Percentiles rank a stretch among this genome's conserved stretches.
These are phyloP conservation scores for Verticillium isaacii DNA, from an alignment of 2,329 filamentous ascomycete genomes.

Conservation along the genomic window DNA sequence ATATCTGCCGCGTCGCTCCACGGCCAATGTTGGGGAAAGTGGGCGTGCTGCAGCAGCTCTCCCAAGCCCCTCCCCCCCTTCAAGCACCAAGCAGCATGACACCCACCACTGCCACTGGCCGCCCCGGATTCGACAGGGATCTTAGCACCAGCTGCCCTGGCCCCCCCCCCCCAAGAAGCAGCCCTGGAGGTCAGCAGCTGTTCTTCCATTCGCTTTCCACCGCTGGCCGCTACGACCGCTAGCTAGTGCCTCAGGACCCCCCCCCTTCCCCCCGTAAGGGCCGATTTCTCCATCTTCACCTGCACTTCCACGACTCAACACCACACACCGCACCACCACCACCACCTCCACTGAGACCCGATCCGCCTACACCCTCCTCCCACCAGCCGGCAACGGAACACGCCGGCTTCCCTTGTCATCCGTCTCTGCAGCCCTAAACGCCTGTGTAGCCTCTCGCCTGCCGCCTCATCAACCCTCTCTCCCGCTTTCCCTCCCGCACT, in stretches of 20 bases:
- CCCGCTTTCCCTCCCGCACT: not conserved
- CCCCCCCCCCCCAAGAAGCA: not conserved
- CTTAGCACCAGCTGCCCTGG: not conserved
- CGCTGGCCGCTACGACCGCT: not conserved
- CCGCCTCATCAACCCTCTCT: not conserved
- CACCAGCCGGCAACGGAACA: not conserved
- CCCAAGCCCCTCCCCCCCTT: too few species aligned
- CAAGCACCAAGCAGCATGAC: not conserved
- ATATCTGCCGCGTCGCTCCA: not conserved
- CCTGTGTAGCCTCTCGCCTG: not conserved
- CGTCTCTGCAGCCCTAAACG: not conserved
- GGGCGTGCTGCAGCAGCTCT: not conserved
- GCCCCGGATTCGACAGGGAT: not conserved
- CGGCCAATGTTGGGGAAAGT: slow-evolving; percentile 2
- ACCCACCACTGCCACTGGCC: not conserved
- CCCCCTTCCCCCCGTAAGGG: not conserved
- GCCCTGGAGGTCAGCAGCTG: not conserved
- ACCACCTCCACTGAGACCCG: not conserved
- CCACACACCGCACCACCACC: not conserved
- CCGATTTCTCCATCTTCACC: not conserved
- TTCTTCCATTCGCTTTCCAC: not conserved
- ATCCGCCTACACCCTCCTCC: not conserved
- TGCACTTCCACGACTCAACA: not conserved
- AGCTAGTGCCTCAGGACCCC: not conserved
- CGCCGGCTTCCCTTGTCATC: not conserved